A percentile compares a stretch with the other conserved stretches of the same genome.
Evolutionary conservation across 371 early-diverging fungal genomes (phyloP).

Genomic region (Paraphysoderma sedebokerense): DNA sequence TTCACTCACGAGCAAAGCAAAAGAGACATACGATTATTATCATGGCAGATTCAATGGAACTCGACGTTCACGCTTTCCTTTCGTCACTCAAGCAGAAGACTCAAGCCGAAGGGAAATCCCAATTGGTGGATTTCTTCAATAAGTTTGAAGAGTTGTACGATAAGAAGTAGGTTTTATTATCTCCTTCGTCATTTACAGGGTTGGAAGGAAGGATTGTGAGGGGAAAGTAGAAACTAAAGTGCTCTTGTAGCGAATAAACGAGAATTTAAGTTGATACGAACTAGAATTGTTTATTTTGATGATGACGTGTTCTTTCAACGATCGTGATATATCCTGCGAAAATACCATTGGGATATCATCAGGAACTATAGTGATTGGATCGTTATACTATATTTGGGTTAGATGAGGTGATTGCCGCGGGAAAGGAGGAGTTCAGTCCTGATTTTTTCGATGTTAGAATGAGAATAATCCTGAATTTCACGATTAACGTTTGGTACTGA

Average conservation of each 20-base stretch:
- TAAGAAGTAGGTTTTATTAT: slow-evolving; percentile 51
- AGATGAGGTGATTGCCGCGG: no score
- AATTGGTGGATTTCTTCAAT: slow-evolving; percentile 27
- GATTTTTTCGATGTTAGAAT: not conserved
- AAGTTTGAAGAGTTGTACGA: slow-evolving; percentile 81
- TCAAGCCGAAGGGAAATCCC: not conserved
- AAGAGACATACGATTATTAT: not conserved
- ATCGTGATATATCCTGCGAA: no score
- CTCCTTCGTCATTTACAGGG: no score
- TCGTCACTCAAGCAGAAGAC: not conserved
- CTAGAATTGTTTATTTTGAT: no score
- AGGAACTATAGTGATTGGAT: no score
- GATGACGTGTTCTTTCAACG: no score
- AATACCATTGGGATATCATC: no score
- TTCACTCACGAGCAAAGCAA: no score
- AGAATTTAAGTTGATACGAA: not conserved
- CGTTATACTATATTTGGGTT: no score
- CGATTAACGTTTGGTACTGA: no score
- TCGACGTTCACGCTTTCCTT: not conserved
- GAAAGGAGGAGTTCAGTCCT: no score
- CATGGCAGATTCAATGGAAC: not conserved
- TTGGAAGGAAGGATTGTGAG: no score
- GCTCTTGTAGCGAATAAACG: not conserved
- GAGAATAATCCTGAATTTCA: slow-evolving; percentile 2
- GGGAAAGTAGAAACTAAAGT: not conserved